Base-by-base conservation (phyloP, 2,329 filamentous ascomycete species). In the Hysterium pulicare region DNA sequence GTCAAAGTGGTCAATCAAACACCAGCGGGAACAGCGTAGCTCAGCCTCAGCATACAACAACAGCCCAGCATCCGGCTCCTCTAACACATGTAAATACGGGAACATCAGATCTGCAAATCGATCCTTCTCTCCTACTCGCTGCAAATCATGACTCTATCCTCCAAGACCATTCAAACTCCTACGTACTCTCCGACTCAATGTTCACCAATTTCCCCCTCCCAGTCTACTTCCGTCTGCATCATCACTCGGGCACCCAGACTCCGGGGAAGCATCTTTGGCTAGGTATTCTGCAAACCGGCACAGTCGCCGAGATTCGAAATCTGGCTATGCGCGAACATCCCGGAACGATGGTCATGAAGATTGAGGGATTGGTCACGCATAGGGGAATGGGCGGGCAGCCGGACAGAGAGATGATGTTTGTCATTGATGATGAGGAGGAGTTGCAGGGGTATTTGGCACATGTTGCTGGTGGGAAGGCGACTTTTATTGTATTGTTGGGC, bases 351-450 rank as follows among this genome's bases (percentile, higher is more conserved):
- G 79, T 84, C 38, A 67, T 76, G 24, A 76, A 75, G 21, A 74
- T 90, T 13, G 81, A 88, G 54, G 86, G 85, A 2, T 66, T 87
- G 20, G 72, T 87, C 38, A 79, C 77, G 55, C 54, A 73, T 17
- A 69, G 11, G 74, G 74, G 49, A 19, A 28, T 44, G 46, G 20
- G 48, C 5, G 45, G 47, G 7, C 47, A 50, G 4, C 34, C 19
- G 8, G 81, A 78, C 4, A 74, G 74, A 38, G 84, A 87, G 57
- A 71, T 86, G 33, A 71, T 71, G 13, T 77, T 87, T 55, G 69
- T 75, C 42, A 83, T 91, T 53, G 82, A 83, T 41, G 76, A 82
- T 31, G 84, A 90, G 53, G 78, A 81, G 48, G 86, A 91, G 67
- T 62, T 93, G 48, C 76, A 77, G 45, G 83, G 83, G 0, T 91